Percentiles rank a stretch among this genome's conserved stretches.
Evolutionary conservation across 257 asterid species (phyloP).

Genomic region (Nicotiana tabacum): DNA sequence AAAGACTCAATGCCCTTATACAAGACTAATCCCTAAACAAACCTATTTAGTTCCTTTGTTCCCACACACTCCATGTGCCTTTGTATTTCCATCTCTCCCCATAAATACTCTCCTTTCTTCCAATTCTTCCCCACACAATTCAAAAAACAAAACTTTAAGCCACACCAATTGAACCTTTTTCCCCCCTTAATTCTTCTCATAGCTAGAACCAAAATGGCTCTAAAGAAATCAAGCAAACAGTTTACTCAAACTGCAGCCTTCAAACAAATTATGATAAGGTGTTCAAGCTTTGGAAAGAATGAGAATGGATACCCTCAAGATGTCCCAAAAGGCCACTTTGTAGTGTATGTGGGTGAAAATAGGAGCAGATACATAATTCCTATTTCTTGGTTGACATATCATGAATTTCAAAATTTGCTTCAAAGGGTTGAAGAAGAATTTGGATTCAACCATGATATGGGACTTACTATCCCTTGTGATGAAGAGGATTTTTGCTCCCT

Average conservation of each 20-base stretch:
- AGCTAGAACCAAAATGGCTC: slow-evolving; percentile 2
- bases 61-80: no score
- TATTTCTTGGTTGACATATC: slow-evolving; percentile 12
- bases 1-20: no score
- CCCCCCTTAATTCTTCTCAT: neutral
- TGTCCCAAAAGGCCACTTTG: slow-evolving; percentile 21
- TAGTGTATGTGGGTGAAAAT: slow-evolving; percentile 19
- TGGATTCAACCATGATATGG: slow-evolving; percentile 19
- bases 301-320: slow-evolving; percentile 2
- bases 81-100: neutral
- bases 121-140: no score
- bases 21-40: no score
- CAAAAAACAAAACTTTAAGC: neutral
- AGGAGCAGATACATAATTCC: slow-evolving; percentile 17
- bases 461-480: slow-evolving; percentile 21
- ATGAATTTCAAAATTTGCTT: slow-evolving; percentile 14
- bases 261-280: slow-evolving; percentile 15
- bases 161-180: neutral
- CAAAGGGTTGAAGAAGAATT: slow-evolving; percentile 18
- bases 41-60: no score
- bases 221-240: slow-evolving; percentile 10
- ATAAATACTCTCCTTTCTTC: neutral
- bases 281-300: slow-evolving; percentile 19
- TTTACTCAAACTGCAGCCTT: slow-evolving; percentile 12
- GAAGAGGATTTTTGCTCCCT: slow-evolving; percentile 12